Evolutionary conservation across 2,329 filamentous ascomycete species (phyloP), one percentile per base, ranked within the genome.

Genomic region (Fusarium denticulatum): DNA sequence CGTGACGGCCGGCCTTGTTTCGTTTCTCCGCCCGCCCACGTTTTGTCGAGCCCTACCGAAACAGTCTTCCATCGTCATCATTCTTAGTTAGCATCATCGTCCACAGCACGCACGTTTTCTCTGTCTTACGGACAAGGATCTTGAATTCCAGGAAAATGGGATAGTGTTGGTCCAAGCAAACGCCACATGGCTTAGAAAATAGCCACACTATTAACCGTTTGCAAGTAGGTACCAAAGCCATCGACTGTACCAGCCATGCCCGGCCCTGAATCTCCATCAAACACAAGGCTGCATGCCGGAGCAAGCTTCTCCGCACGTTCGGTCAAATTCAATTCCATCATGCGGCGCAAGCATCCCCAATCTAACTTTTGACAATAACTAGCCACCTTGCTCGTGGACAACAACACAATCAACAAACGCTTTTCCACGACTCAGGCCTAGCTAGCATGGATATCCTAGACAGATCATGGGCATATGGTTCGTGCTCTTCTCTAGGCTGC

Each of bases 231-330:
- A 50, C 45, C 45, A 52, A 56, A 58, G 56, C 64, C 64, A 60
- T 69, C 59, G 50, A 49, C 32, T 52, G 49, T 52, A 36, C 67
- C 49, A 73, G 39, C 50, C 50, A 50, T 57, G 15, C 34, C 36
- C 36, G 65, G 56, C 59, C 72, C 71, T 74, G 60, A 74, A 74
- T 69, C 67, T 69, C 68, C 42, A 61, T 72, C 72, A 61, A 69
- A 69, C 67, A 74, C 68, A 55, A 74, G 67, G 60, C 71, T 74
- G 71, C 52, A 56, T 61, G 26, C 62, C 60, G 59, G 69, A 75
- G 71, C 67, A 68, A 72, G 73, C 73, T 68, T 74, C 76, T 76
- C 76, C 74, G 76, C 68, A 78, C 49, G 60, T 69, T 74, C 60
- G 64, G 72, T 60, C 72, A 71, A 73, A 73, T 77, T 76, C 64